A percentile compares a stretch with the other conserved stretches of the same genome.
These are phyloP conservation scores for Teratosphaeria destructans DNA, from an alignment of 2,329 filamentous ascomycete genomes.

Conservation along the genomic window DNA sequence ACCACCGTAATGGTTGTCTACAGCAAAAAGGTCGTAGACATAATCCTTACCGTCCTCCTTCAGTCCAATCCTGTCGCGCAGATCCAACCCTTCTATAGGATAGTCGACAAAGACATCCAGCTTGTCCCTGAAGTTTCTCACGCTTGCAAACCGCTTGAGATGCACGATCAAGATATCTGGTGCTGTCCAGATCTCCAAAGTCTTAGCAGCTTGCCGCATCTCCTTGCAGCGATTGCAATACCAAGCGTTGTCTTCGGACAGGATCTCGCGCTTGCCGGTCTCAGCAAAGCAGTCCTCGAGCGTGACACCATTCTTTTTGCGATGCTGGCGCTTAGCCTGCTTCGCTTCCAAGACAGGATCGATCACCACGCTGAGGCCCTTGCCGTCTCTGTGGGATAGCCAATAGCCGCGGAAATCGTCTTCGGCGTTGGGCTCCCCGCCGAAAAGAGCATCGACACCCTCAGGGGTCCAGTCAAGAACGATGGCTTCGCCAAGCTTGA, in stretches of 20 bases:
- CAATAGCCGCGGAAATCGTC: conserved; percentile 49
- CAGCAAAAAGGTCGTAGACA: conserved; percentile 85
- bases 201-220: conserved; percentile 84
- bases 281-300: conserved; percentile 88
- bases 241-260: conserved; percentile 95
- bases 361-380: conserved; percentile 43
- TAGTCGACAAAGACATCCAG: conserved; percentile 86
- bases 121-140: conserved; percentile 75
- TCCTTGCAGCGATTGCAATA: conserved; percentile 96
- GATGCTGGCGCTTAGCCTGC: conserved; percentile 51
- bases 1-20: conserved; percentile 91
- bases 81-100: conserved; percentile 75
- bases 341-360: conserved; percentile 53
- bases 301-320: conserved; percentile 65
- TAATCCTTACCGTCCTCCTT: conserved; percentile 72
- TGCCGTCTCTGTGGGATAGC: conserved; percentile 43
- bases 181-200: conserved; percentile 92
- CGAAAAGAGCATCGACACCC: conserved; percentile 62
- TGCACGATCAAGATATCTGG: conserved; percentile 93
- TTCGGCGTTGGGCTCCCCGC: conserved; percentile 29
- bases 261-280: conserved; percentile 84
- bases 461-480: conserved; percentile 74
- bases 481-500: conserved; percentile 74
- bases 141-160: conserved; percentile 87
- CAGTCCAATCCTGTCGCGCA: conserved; percentile 67